Percentiles rank a stretch among this genome's conserved stretches.
phyloP scores from a whole-genome alignment of 768 basidiomycete species.

The Tulasnella sp. region DNA sequence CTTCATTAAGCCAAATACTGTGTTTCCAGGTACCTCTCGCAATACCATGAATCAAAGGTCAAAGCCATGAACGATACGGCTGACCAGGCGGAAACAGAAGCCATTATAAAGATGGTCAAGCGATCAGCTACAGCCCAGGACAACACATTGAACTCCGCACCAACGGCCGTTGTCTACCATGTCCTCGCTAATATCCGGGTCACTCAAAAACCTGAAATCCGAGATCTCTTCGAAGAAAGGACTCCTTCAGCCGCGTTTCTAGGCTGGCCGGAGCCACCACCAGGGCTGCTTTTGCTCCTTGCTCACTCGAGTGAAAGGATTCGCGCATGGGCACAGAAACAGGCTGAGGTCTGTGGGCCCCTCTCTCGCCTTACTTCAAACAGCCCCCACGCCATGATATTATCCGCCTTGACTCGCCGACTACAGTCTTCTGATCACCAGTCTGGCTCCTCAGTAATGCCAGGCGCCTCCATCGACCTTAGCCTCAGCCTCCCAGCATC shows the following conservation, averaged over 20 bases:
- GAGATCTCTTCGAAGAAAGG: constrained; percentile 40
- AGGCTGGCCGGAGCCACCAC: constrained; percentile 57
- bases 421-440: constrained; percentile 10
- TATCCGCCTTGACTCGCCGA: constrained; percentile 7
- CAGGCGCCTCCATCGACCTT: neutral
- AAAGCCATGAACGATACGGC: neutral
- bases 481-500: neutral
- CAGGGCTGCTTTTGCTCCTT: constrained; percentile 58
- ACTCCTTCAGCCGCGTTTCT: constrained; percentile 40
- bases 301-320: constrained; percentile 41
- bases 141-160: constrained; percentile 32
- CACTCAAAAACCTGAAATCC: constrained; percentile 50
- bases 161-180: constrained; percentile 56
- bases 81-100: constrained; percentile 7
- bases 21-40: constrained; percentile 15
- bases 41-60: constrained; percentile 3
- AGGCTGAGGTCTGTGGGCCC: neutral
- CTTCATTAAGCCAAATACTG: neutral
- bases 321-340: constrained; percentile 57
- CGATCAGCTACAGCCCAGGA: neutral
- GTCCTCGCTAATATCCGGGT: constrained; percentile 59
- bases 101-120: neutral
- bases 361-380: neutral
- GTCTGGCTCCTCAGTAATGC: neutral
- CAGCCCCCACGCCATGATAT: neutral